These are phyloP conservation scores for Populus trichocarpa DNA, from an alignment of 441 rosid species.

Conservation along the genomic window DNA sequence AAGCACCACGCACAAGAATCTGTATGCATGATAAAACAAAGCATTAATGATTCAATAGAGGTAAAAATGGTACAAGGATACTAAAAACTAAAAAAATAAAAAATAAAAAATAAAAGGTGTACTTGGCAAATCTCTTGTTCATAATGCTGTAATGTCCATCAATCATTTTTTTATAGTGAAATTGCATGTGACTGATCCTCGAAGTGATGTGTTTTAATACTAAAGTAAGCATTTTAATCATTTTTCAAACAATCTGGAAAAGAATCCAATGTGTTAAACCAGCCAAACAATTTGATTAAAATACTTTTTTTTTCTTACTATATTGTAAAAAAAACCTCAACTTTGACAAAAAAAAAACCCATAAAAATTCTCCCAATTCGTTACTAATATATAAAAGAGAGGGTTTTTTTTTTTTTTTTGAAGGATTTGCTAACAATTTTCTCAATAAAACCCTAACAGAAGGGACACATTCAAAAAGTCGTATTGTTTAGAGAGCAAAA, in stretches of 20 bases:
- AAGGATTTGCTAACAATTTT: too few relatives aligned
- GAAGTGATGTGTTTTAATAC: not conserved
- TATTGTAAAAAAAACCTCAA: too few relatives aligned
- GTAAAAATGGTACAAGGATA: not conserved
- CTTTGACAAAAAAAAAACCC: too few relatives aligned
- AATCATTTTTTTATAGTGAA: not conserved
- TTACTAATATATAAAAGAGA: too few relatives aligned
- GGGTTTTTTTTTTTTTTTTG: too few relatives aligned
- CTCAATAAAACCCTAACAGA: too few relatives aligned
- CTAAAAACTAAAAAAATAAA: too few relatives aligned
- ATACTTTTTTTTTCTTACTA: too few relatives aligned
- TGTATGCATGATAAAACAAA: not conserved
- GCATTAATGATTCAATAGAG: not conserved
- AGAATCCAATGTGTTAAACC: not conserved
- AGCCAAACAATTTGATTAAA: not conserved
- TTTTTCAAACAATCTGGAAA: not conserved
- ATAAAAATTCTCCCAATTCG: too few relatives aligned
- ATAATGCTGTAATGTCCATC: not conserved
- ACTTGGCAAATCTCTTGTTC: not conserved
- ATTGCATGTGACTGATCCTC: not conserved
- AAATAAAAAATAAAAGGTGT: too few relatives aligned
- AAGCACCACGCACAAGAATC: not conserved
- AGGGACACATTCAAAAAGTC: too few relatives aligned
- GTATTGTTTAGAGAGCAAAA: too few relatives aligned
- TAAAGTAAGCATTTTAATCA: not conserved